A percentile compares a stretch with the other conserved stretches of the same genome.
Conservation (phyloP, 345 rosid genomes). For the Eucalyptus albens region DNA sequence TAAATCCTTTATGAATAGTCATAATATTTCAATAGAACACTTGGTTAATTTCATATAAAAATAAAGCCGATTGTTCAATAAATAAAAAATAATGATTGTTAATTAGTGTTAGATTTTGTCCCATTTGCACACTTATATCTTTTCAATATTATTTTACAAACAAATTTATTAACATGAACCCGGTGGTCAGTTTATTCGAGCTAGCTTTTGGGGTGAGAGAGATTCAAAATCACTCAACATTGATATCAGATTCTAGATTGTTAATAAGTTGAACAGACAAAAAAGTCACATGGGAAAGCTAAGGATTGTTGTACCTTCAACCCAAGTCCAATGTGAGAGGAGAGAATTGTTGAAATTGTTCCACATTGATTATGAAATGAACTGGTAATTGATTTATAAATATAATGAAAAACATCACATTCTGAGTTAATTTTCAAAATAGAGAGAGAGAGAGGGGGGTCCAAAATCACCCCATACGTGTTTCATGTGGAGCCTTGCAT, state of each 20-base stretch:
- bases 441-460: rapidly evolving
- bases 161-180: rapidly evolving
- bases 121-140: rapidly evolving
- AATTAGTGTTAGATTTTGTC: rapidly evolving
- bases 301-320: rapidly evolving
- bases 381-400: no score
- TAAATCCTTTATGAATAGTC: rapidly evolving
- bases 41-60: no score
- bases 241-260: rapidly evolving
- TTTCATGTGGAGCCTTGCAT: background rate
- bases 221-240: rapidly evolving
- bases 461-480: no score
- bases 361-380: no score
- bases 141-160: rapidly evolving
- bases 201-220: rapidly evolving
- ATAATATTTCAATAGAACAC: rapidly evolving
- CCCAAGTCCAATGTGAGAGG: no score
- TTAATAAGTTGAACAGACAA: no score
- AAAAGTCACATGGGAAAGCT: no score
- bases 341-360: no score
- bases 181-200: rapidly evolving
- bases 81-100: no score
- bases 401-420: rapidly evolving
- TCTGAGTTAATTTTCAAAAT: rapidly evolving
- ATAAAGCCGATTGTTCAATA: rapidly evolving